Conservation (phyloP, 2,329 filamentous ascomycete species). For the Onygenales sp. region DNA sequence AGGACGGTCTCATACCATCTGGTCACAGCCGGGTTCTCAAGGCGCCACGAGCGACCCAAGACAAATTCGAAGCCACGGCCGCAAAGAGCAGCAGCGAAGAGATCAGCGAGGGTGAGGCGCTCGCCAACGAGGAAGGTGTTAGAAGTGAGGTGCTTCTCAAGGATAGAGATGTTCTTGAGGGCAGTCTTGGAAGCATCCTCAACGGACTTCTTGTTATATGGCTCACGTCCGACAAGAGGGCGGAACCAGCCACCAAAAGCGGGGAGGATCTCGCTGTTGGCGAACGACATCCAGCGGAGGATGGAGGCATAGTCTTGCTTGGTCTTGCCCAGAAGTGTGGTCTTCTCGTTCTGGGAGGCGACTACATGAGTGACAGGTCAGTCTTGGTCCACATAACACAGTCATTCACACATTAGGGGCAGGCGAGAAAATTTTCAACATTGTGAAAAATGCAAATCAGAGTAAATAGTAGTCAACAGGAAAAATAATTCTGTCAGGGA, state of each 20-base stretch:
- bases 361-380: constrained; percentile 45
- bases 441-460: constrained; percentile 53
- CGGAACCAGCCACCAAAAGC: constrained; percentile 71
- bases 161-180: constrained; percentile 57
- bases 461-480: constrained; percentile 66
- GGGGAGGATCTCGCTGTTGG: constrained; percentile 77
- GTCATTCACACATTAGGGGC: background rate
- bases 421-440: constrained; percentile 12
- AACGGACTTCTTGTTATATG: constrained; percentile 97
- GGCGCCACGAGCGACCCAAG: constrained; percentile 84
- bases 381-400: background rate
- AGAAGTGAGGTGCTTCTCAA: constrained; percentile 80
- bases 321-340: constrained; percentile 96
- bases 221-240: constrained; percentile 68
- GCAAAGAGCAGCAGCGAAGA: constrained; percentile 72
- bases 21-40: constrained; percentile 70
- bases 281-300: constrained; percentile 95
- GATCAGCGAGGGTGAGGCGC: constrained; percentile 91
- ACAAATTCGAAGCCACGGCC: constrained; percentile 86
- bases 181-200: constrained; percentile 67
- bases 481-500: constrained; percentile 84
- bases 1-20: constrained; percentile 93
- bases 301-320: constrained; percentile 99
- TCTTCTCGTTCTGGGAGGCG: constrained; percentile 99
- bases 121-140: constrained; percentile 98